Evolutionary conservation across 768 basidiomycete genomes (phyloP).

Genomic region (Mycena vulgaris): DNA sequence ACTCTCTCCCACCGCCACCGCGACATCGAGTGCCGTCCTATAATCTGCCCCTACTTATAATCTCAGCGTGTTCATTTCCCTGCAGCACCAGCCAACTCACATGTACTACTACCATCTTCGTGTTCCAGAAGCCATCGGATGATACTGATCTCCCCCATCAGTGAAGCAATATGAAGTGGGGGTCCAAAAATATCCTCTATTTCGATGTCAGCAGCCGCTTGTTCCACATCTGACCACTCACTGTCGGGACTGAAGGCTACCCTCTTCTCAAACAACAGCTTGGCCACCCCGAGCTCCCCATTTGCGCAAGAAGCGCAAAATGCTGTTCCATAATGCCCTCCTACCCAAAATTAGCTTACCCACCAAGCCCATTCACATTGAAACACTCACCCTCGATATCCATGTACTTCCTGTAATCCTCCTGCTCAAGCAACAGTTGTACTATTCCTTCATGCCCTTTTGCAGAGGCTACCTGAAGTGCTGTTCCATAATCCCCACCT

Average conservation of each 20-base stretch:
- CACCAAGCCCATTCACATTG: neutral
- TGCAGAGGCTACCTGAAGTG: constrained; percentile 1
- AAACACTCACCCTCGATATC: constrained; percentile 1
- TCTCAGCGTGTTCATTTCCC: neutral
- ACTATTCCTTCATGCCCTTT: neutral
- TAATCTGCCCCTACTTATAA: neutral
- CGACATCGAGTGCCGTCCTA: constrained; percentile 10
- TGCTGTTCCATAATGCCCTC: constrained; percentile 11
- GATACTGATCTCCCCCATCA: too few relatives aligned
- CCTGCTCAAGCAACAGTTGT: neutral
- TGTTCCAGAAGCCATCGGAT: too few relatives aligned
- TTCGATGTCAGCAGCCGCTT: neutral
- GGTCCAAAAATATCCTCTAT: constrained; percentile 5
- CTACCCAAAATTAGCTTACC: neutral
- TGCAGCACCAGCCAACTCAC: neutral
- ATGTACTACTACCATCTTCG: neutral
- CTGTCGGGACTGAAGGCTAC: neutral
- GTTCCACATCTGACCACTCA: neutral
- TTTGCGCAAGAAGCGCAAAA: too few relatives aligned
- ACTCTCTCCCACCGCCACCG: neutral
- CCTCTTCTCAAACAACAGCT: neutral
- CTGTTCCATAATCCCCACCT: neutral
- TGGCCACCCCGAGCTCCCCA: neutral
- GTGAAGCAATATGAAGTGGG: constrained; percentile 10
- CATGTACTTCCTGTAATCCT: neutral